Percentiles rank a stretch among this genome's conserved stretches.
phyloP scores from a whole-genome alignment of 192 early-diverging fungal genomes.

The Chytriomyces sp. region DNA sequence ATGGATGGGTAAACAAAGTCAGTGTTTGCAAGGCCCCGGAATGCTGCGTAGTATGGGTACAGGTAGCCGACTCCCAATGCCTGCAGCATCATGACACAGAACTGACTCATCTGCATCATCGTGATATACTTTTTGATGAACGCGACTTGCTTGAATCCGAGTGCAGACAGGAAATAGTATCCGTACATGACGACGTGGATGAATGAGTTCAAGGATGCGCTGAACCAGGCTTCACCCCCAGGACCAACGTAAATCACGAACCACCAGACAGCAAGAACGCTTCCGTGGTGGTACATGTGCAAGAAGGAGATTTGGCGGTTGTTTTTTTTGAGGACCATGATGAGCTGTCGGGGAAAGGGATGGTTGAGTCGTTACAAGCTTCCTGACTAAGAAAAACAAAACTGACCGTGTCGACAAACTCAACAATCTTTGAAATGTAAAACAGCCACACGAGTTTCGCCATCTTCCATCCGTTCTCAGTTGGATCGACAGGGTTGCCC shows the following conservation, averaged over 20 bases:
- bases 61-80: slow-evolving; percentile 46
- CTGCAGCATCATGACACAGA: slow-evolving; percentile 65
- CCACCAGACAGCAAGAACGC: slow-evolving; percentile 70
- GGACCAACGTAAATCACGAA: slow-evolving; percentile 63
- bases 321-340: slow-evolving; percentile 72
- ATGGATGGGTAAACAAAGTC: slow-evolving; percentile 56
- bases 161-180: slow-evolving; percentile 61
- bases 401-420: slow-evolving; percentile 64
- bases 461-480: slow-evolving; percentile 61
- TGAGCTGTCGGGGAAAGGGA: slow-evolving; percentile 42
- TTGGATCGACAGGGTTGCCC: slow-evolving; percentile 59
- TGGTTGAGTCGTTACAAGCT: background rate
- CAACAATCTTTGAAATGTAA: slow-evolving; percentile 64
- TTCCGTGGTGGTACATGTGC: slow-evolving; percentile 68
- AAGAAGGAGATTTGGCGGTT: slow-evolving; percentile 68
- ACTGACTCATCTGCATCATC: slow-evolving; percentile 69
- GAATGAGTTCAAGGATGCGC: slow-evolving; percentile 60
- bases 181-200: slow-evolving; percentile 73
- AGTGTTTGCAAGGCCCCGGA: slow-evolving; percentile 31
- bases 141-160: slow-evolving; percentile 55
- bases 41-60: slow-evolving; percentile 24
- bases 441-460: slow-evolving; percentile 69
- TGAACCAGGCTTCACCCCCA: slow-evolving; percentile 56
- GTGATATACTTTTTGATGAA: slow-evolving; percentile 71
- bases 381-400: background rate